phyloP scores from a whole-genome alignment of 176 grass and related monocot genomes.

The Triticum monococcum region DNA sequence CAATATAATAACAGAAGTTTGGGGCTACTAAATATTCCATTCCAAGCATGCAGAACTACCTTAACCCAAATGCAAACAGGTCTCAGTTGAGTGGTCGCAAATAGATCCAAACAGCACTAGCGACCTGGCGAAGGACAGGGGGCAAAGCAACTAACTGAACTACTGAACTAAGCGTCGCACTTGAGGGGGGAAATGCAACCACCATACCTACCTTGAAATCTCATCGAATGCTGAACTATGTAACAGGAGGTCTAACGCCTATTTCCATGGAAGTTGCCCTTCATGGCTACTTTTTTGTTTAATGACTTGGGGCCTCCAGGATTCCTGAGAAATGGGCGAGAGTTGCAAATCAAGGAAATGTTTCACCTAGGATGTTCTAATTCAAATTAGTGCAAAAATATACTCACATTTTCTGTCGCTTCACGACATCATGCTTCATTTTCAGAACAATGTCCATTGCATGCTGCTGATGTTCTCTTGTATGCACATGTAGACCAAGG shows the following conservation, averaged over 20 bases:
- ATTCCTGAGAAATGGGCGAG: constrained; percentile 33
- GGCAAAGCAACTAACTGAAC: constrained; percentile 32
- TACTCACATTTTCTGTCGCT: constrained; percentile 63
- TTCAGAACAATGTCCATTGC: constrained; percentile 82
- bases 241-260: constrained; percentile 38
- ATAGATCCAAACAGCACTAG: constrained; percentile 31
- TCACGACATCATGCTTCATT: constrained; percentile 83
- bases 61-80: constrained; percentile 33
- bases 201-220: constrained; percentile 28
- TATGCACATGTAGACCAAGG: constrained; percentile 79
- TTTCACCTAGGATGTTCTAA: constrained; percentile 18
- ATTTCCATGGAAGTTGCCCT: constrained; percentile 52
- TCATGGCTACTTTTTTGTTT: constrained; percentile 45
- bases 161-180: constrained; percentile 5
- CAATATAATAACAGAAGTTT: constrained; percentile 45
- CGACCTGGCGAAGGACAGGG: constrained; percentile 38
- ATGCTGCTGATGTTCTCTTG: constrained; percentile 85
- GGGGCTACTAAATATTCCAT: constrained; percentile 25
- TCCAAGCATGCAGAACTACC: constrained; percentile 43
- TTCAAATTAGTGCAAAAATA: constrained; percentile 27
- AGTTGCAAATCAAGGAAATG: constrained; percentile 23
- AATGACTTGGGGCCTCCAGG: constrained; percentile 37
- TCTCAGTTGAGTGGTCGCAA: constrained; percentile 32
- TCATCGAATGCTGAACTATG: constrained; percentile 4
- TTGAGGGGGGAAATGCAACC: constrained; percentile 22